Conservation (phyloP, 2,329 filamentous ascomycete genomes). For the Pleomassaria siparia region DNA sequence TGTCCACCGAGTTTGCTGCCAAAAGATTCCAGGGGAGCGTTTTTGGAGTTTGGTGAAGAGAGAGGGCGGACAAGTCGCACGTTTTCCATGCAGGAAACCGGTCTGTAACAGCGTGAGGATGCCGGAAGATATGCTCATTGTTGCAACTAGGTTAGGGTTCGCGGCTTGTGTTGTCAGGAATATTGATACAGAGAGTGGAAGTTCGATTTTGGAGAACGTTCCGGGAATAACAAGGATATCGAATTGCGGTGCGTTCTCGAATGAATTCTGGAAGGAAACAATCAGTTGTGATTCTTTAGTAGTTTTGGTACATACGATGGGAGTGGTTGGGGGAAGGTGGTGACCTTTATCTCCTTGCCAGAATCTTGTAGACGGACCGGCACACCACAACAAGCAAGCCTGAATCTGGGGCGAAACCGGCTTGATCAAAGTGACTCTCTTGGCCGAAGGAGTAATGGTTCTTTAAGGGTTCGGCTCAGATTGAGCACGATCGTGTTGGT, state of each 20-base stretch:
- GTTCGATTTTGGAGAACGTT: slow-evolving; percentile 23
- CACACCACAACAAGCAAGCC: slow-evolving; percentile 21
- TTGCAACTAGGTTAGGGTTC: slow-evolving; percentile 24
- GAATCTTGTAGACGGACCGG: slow-evolving; percentile 37
- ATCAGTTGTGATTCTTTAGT: slow-evolving; percentile 8
- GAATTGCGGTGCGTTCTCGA: slow-evolving; percentile 37
- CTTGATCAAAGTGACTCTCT: slow-evolving; percentile 34
- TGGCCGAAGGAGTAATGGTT: slow-evolving; percentile 34
- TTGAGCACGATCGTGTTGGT: slow-evolving; percentile 22
- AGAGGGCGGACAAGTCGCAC: slow-evolving; percentile 29
- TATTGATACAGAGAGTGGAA: slow-evolving; percentile 23
- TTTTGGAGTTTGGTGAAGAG: slow-evolving; percentile 29
- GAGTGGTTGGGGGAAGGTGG: slow-evolving; percentile 24
- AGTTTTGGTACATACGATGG: slow-evolving; percentile 1
- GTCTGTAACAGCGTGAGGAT: slow-evolving; percentile 32
- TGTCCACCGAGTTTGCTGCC: slow-evolving; percentile 33
- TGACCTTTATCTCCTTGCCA: slow-evolving; percentile 43
- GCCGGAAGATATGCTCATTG: slow-evolving; percentile 37
- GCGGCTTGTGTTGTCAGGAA: slow-evolving; percentile 33
- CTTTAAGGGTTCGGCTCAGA: slow-evolving; percentile 9
- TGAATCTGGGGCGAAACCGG: slow-evolving; percentile 37
- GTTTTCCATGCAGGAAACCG: slow-evolving; percentile 26
- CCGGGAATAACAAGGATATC: slow-evolving; percentile 40
- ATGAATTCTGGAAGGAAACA: slow-evolving; percentile 36
- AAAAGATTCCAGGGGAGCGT: slow-evolving; percentile 30